Evolutionary conservation across 495 filamentous ascomycete genomes (phyloP).

Genomic region (Chaetomium tenue): DNA sequence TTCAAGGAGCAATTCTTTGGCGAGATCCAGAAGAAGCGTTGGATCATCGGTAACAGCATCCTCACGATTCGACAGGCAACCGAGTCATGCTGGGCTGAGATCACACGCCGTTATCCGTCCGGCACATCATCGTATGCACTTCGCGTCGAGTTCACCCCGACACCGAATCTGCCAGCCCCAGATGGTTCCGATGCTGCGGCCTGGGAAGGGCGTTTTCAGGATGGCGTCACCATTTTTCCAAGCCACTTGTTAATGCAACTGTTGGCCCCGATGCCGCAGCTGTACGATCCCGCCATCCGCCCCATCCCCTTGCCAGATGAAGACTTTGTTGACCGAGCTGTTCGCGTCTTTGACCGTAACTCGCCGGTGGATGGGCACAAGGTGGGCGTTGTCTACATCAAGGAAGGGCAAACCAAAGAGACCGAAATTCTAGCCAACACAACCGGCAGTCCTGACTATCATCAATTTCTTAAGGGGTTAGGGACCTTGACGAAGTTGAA

Average conservation of each 20-base stretch:
- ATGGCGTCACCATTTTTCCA: slow-evolving; percentile 60
- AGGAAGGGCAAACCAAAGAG: slow-evolving; percentile 76
- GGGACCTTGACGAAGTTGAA: slow-evolving; percentile 77
- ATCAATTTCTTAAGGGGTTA: slow-evolving; percentile 73
- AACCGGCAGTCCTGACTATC: slow-evolving; percentile 79
- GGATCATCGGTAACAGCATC: slow-evolving; percentile 85
- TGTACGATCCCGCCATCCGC: slow-evolving; percentile 54
- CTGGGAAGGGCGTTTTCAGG: slow-evolving; percentile 43
- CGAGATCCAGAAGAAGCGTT: slow-evolving; percentile 68
- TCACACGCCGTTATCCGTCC: slow-evolving; percentile 80
- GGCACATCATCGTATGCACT: slow-evolving; percentile 76
- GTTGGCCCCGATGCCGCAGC: slow-evolving; percentile 66
- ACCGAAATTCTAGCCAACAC: slow-evolving; percentile 81
- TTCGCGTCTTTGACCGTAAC: slow-evolving; percentile 78
- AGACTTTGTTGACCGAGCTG: slow-evolving; percentile 70
- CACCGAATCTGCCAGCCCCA: slow-evolving; percentile 63
- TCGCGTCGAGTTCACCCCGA: slow-evolving; percentile 66
- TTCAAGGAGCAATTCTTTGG: slow-evolving; percentile 63
- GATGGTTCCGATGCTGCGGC: slow-evolving; percentile 43
- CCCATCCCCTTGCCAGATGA: slow-evolving; percentile 83
- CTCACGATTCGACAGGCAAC: slow-evolving; percentile 79
- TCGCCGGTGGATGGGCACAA: slow-evolving; percentile 94
- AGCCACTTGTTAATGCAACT: slow-evolving; percentile 83
- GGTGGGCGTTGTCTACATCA: slow-evolving; percentile 90
- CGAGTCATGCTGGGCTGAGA: slow-evolving; percentile 69